phyloP scores from a whole-genome alignment of 495 filamentous ascomycete genomes.

The Podospora pseudocomata region DNA sequence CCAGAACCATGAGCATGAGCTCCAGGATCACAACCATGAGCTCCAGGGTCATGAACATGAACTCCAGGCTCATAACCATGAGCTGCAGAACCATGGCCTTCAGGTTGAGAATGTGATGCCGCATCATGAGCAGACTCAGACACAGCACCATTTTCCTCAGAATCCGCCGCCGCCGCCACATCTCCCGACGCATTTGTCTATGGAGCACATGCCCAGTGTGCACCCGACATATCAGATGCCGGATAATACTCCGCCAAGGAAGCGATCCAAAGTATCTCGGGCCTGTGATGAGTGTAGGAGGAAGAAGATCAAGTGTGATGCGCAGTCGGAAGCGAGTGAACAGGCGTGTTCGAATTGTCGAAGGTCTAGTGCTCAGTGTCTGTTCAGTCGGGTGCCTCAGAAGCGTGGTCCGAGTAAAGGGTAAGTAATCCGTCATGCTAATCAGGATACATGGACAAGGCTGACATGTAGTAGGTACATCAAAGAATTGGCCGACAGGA shows the following conservation, averaged over 20 bases:
- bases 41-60: conserved; percentile 17
- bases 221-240: conserved; percentile 24
- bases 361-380: conserved; percentile 70
- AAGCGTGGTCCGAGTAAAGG: conserved; percentile 96
- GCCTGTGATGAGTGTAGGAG: conserved; percentile 94
- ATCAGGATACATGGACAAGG: neutral
- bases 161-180: conserved; percentile 24
- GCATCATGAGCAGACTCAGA: conserved; percentile 16
- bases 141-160: conserved; percentile 22
- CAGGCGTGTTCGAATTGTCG: conserved; percentile 84
- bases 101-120: conserved; percentile 22
- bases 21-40: conserved; percentile 16
- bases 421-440: conserved; percentile 41
- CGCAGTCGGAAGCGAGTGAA: conserved; percentile 70
- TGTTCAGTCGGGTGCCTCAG: conserved; percentile 89
- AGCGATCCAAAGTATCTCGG: conserved; percentile 86
- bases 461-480: conserved; percentile 66
- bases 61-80: conserved; percentile 18
- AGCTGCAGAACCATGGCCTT: conserved; percentile 23
- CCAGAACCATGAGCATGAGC: conserved; percentile 21
- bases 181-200: conserved; percentile 35
- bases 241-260: conserved; percentile 67
- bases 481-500: conserved; percentile 87
- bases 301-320: conserved; percentile 97
- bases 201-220: conserved; percentile 25